Base-by-base conservation (phyloP, 257 asterid genomes). In the Solanum okadae region DNA sequence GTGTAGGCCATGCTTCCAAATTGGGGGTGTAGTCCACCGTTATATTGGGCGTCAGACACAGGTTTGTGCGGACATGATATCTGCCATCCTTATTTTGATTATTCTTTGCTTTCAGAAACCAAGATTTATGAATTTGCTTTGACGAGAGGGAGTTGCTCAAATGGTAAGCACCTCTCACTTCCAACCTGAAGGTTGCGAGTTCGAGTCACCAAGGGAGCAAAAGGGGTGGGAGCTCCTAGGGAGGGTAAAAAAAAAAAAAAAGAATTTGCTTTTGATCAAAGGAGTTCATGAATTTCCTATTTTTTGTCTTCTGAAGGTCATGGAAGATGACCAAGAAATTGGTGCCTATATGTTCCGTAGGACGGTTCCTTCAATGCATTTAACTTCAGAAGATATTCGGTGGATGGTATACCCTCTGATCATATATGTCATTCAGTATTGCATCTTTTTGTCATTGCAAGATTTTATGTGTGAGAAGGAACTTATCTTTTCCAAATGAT, bases 331-430 rank as follows among this genome's bases (percentile, higher is more conserved):
- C 92, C 98, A 89, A 90, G 99, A 97, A 92, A 97, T 97, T 85
- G 97, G 95, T 86, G 99, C 99, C 25, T 97, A 95, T 91, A 97
- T 97, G 99, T 97, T 97, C 89, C 99, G 99, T 16, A 94, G 99
- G 94, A 97, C 99, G 23, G 99, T 97, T 87, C 99, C 99, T 89
- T 94, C 95, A 84, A 88, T 94, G 90, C 96, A 94, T 91, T 89
- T 97, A 93, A 93, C 96, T 63, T 93, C 98, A 35, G 99, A 96
- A 88, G 99, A 97, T 91, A 96, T 97, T 90, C 98, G 99, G 35
- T 88, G 91, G 90, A 97, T 97, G 99, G 99, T 97, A 93, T 90
- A 95, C 87, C 75, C 83, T 86, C 70, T 23, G 78, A 85, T 86
- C 31, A 44, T 52, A 83, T 42, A 42, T 75, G 70, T 49, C 42